These are phyloP conservation scores for Orbilia oligospora DNA, from an alignment of 2,329 filamentous ascomycete genomes.

Conservation along the genomic window DNA sequence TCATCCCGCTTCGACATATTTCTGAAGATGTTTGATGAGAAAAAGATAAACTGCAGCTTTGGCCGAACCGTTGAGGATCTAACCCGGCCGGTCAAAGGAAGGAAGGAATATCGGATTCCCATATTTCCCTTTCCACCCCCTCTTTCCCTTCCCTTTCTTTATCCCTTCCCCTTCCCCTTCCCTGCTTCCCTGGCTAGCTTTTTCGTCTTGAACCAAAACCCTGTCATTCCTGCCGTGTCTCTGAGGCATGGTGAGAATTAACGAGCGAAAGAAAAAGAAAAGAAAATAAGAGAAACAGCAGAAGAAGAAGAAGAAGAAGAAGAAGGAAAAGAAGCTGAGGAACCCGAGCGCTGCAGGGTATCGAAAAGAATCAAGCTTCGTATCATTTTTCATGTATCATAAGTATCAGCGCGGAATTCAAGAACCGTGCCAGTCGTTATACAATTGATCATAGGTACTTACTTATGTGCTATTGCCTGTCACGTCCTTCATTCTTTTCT, in stretches of 20 bases:
- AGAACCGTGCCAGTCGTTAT: not conserved
- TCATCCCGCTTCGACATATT: constrained; percentile 7
- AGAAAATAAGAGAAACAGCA: too few species aligned
- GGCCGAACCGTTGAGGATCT: constrained; percentile 3
- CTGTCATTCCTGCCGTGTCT: constrained; percentile 59
- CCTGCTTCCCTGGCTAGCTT: not conserved
- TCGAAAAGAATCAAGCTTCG: constrained; percentile 3
- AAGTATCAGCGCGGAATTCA: constrained; percentile 4
- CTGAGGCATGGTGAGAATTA: constrained; percentile 31
- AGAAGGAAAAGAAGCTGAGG: not conserved
- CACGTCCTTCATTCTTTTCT: not conserved
- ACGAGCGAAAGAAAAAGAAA: constrained; percentile 8
- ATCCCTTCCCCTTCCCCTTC: not conserved
- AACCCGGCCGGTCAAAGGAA: too few species aligned
- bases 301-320: not conserved
- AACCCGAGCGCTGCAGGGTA: constrained; percentile 28
- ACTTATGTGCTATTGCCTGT: too few species aligned
- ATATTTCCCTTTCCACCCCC: constrained; percentile 13
- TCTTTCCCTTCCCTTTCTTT: not conserved
- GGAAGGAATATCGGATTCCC: constrained; percentile 3
- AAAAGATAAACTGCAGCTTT: constrained; percentile 7
- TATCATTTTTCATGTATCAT: not conserved
- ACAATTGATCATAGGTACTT: not conserved
- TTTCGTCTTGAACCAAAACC: constrained; percentile 2
- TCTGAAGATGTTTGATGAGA: too few species aligned